Evolutionary conservation across 2,329 filamentous ascomycete genomes (phyloP), one percentile per base, ranked within the genome.

Genomic region (Harringtonia lauricola): DNA sequence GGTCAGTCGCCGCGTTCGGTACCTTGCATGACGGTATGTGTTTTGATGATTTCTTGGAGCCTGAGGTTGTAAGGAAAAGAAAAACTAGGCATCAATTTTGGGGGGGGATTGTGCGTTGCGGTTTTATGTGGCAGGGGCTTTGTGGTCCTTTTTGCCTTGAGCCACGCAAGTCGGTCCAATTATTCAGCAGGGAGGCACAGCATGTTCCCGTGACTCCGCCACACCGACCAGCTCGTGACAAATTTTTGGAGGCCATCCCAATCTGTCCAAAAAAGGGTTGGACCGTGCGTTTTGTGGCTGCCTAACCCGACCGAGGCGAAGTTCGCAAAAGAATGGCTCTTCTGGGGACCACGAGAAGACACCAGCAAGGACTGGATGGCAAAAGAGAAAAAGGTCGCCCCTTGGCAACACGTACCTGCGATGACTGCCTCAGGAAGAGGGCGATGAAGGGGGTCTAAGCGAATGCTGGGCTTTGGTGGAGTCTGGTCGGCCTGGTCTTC

Each of bases 51-150:
- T 36, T 36, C 14, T 36, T 35, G 40, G 18, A 33, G 44, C 45
- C 45, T 47, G 37, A 47, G 45, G 45, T 34, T 47, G 44, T 46
- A 42, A 46, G 21, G 35, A 36, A 43, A 28, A 22, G 37, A 22
- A 31, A 40, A 26, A n/a, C n/a, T n/a, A n/a, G 24, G 24, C 24
- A 26, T 26, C 24, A 26, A 26, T 6, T 26, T 26, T 26, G 6
- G 24, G 24, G 24, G 24, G 6, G 24, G 24, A 26, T n/a, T n/a
- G n/a, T 10, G 24, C 24, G 40, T 41, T 41, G 39, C 41, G 38
- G 42, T 36, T 39, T 44, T 43, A 41, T 40, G 21, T 9, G 26
- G 22, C 22, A 18, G 13, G n/a, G 22, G 26, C 24, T 30, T 34
- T 42, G 29, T 29, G 33, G 26, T 22, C 10, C 10, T 26, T 26